Conservation (phyloP, 2,329 filamentous ascomycete genomes). For the Talaromyces sp. region DNA sequence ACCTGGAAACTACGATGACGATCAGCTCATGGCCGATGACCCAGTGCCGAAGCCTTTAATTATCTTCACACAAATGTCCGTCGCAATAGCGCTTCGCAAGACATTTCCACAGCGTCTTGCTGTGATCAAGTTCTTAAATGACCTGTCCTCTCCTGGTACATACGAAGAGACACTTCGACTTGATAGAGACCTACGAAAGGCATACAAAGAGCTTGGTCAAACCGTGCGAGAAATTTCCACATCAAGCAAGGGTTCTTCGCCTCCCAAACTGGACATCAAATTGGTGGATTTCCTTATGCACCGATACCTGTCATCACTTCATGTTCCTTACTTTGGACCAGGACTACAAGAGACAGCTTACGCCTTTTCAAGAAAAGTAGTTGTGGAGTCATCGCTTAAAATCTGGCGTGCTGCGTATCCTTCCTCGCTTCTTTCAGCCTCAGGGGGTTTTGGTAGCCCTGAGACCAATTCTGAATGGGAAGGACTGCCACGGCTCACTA, state of each 20-base stretch:
- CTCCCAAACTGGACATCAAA: conserved; percentile 16
- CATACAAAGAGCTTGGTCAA: conserved; percentile 40
- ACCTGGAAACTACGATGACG: conserved; percentile 20
- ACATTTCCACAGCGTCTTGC: conserved; percentile 34
- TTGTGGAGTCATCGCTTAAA: conserved; percentile 47
- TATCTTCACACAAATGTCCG: conserved; percentile 30
- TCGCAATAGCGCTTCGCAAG: conserved; percentile 32
- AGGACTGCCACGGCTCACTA: conserved; percentile 37
- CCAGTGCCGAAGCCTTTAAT: conserved; percentile 23
- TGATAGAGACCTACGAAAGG: conserved; percentile 41
- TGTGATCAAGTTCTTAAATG: conserved; percentile 27
- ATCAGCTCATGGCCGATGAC: conserved; percentile 26
- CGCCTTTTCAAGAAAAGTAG: conserved; percentile 48
- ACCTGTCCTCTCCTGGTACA: conserved; percentile 13
- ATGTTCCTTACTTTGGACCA: conserved; percentile 20
- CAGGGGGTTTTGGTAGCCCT: neutral
- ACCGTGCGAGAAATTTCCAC: conserved; percentile 17
- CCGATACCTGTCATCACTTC: conserved; percentile 25
- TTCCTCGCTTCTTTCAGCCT: conserved; percentile 12
- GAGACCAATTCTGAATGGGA: conserved; percentile 13
- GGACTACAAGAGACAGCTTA: conserved; percentile 15
- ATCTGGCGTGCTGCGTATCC: conserved; percentile 42
- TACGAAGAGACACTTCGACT: conserved; percentile 10
- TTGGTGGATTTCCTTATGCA: conserved; percentile 25
- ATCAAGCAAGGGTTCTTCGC: neutral